Percentiles rank a stretch among this genome's conserved stretches.
Conservation (phyloP, 2,329 filamentous ascomycete species). For the Byssochlamys sp. region DNA sequence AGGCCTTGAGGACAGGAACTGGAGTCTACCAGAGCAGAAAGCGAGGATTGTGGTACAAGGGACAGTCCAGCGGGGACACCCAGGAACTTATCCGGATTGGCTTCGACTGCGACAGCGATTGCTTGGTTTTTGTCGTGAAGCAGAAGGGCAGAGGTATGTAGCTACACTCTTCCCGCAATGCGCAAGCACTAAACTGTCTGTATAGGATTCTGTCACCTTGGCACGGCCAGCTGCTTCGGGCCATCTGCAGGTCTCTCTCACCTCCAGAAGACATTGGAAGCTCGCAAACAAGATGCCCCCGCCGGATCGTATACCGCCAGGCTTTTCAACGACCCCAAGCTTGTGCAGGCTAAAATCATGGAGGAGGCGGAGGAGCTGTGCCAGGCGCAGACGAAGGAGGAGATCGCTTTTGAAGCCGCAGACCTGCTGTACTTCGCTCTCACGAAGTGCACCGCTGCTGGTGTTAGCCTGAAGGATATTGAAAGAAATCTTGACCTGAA, state of each 20-base stretch:
- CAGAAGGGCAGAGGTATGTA: conserved; percentile 65
- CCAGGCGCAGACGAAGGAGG: conserved; percentile 68
- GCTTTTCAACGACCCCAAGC: conserved; percentile 81
- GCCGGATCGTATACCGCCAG: conserved; percentile 86
- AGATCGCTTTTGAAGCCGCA: conserved; percentile 87
- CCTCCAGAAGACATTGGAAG: conserved; percentile 76
- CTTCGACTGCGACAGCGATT: conserved; percentile 88
- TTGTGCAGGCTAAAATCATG: conserved; percentile 92
- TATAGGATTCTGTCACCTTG: conserved; percentile 77
- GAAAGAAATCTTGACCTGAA: conserved; percentile 89
- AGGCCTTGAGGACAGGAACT: conserved; percentile 68
- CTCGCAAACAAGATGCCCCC: conserved; percentile 72
- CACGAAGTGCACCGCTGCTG: conserved; percentile 75
- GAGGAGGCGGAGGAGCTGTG: conserved; percentile 95
- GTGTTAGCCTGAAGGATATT: conserved; percentile 77
- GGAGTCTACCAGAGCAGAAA: conserved; percentile 96
- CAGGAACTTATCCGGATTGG: conserved; percentile 79
- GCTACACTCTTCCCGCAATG: background rate
- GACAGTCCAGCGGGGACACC: conserved; percentile 83
- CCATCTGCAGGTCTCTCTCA: conserved; percentile 69
- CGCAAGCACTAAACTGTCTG: conserved; percentile 9
- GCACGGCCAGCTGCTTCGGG: conserved; percentile 87
- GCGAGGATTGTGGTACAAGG: conserved; percentile 92
- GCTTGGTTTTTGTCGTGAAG: conserved; percentile 76
- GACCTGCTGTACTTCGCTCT: conserved; percentile 94